These are phyloP conservation scores for Myriosclerotinia duriaeana DNA, from an alignment of 2,329 filamentous ascomycete genomes.

Conservation along the genomic window DNA sequence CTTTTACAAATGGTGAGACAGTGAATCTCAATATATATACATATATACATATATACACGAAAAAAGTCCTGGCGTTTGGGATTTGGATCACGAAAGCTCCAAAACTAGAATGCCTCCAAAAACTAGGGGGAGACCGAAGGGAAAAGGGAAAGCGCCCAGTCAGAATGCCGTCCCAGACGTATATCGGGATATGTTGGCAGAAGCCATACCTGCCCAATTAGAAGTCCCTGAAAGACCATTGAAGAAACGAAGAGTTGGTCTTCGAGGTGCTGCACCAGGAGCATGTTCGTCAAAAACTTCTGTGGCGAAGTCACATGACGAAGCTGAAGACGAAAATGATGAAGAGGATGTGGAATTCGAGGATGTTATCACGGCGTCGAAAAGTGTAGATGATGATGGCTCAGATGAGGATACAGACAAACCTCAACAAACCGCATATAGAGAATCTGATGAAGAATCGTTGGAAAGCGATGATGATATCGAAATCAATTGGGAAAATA, in stretches of 20 bases:
- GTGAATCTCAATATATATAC: too few species aligned
- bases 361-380: constrained; percentile 34
- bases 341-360: constrained; percentile 38
- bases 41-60: neutral
- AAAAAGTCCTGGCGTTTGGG: fast-evolving
- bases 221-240: constrained; percentile 40
- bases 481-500: constrained; percentile 64
- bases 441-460: constrained; percentile 55
- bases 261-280: constrained; percentile 26
- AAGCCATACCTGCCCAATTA: constrained; percentile 41
- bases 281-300: constrained; percentile 23
- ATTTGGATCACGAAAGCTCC: neutral
- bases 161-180: constrained; percentile 43
- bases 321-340: constrained; percentile 36
- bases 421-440: constrained; percentile 43
- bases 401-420: constrained; percentile 23
- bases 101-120: constrained; percentile 28
- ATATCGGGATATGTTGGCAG: constrained; percentile 48
- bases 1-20: neutral
- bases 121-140: constrained; percentile 28
- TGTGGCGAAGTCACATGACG: constrained; percentile 22
- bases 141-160: constrained; percentile 22
- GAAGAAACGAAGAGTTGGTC: constrained; percentile 40
- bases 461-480: constrained; percentile 48
- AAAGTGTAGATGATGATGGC: neutral